Conservation (phyloP, 306 rosid genomes). For the Rosa rugosa region DNA sequence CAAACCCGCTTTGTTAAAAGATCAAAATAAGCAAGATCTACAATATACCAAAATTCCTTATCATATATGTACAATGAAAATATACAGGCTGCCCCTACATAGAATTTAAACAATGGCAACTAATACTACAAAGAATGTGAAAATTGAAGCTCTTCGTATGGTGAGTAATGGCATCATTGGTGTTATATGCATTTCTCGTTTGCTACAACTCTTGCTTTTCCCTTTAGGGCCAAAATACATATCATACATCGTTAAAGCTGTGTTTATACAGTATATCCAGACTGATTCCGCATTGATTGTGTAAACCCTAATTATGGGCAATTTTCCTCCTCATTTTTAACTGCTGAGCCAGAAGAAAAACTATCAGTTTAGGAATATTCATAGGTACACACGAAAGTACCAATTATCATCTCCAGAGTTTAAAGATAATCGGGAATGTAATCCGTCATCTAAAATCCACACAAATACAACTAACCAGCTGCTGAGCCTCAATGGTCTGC, state of each 20-base stretch:
- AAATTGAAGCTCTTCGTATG: conserved; percentile 5
- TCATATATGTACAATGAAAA: neutral
- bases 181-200: neutral
- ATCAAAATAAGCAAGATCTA: neutral
- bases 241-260: conserved; percentile 23
- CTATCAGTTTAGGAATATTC: conserved; percentile 8
- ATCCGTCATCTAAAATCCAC: neutral
- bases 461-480: conserved; percentile 28
- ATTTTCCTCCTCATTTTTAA: conserved; percentile 39
- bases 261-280: neutral
- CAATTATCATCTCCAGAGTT: neutral
- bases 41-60: neutral
- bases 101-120: neutral
- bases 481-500: conserved; percentile 16
- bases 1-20: neutral
- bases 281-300: neutral
- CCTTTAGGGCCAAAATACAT: neutral
- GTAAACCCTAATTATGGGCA: conserved; percentile 13
- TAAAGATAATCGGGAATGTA: neutral
- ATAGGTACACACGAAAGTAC: neutral
- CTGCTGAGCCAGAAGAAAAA: conserved; percentile 43
- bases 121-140: neutral
- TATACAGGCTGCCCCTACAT: conserved; percentile 31
- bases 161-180: neutral
- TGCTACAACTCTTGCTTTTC: neutral